phyloP scores from a whole-genome alignment of 352 stramenopile genomes.

The Peronospora tabacina region DNA sequence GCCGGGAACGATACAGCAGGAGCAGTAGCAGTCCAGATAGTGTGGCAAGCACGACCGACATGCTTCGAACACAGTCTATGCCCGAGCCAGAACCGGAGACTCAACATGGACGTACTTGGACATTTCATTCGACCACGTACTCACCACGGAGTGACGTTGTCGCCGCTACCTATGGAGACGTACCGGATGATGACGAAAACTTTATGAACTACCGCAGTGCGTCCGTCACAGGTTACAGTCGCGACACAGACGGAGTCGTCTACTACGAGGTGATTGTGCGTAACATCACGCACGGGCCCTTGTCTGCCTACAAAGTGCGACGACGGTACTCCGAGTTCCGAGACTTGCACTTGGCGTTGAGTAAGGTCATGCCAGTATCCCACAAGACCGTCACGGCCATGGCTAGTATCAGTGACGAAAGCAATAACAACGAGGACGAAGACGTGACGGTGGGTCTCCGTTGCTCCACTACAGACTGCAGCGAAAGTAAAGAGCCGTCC shows the following conservation, averaged over 20 bases:
- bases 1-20: slow-evolving; percentile 9
- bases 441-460: slow-evolving; percentile 10
- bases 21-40: slow-evolving; percentile 19
- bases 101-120: slow-evolving; percentile 23
- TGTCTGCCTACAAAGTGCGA: slow-evolving; percentile 73
- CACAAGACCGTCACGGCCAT: slow-evolving; percentile 27
- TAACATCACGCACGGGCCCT: slow-evolving; percentile 47
- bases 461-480: slow-evolving; percentile 22
- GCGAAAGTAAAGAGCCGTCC: slow-evolving; percentile 9
- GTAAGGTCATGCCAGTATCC: slow-evolving; percentile 44
- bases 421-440: slow-evolving; percentile 15
- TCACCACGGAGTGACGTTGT: slow-evolving; percentile 22
- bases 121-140: slow-evolving; percentile 21
- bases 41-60: slow-evolving; percentile 15
- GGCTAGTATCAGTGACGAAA: slow-evolving; percentile 27
- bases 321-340: slow-evolving; percentile 72
- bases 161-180: slow-evolving; percentile 6
- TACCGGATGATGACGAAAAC: slow-evolving; percentile 48
- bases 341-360: slow-evolving; percentile 43
- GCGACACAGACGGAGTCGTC: slow-evolving; percentile 61
- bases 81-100: slow-evolving; percentile 29
- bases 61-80: slow-evolving; percentile 19
- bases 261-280: slow-evolving; percentile 78
- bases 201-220: slow-evolving; percentile 64
- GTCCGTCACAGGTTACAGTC: slow-evolving; percentile 64